These are phyloP conservation scores for Plasmodium gaboni DNA, from an alignment of 169 alveolate species.

Conservation along the genomic window DNA sequence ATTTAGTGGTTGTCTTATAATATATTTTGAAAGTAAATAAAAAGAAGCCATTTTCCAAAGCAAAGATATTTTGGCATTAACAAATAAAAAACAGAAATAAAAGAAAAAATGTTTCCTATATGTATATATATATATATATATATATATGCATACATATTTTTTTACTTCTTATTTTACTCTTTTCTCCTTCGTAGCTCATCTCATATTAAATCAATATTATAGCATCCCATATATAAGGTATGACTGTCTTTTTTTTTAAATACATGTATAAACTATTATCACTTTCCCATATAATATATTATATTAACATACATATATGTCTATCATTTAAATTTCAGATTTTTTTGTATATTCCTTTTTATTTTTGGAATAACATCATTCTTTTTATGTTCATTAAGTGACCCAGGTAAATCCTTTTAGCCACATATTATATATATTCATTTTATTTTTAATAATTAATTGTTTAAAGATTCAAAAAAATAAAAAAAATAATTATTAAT, in stretches of 20 bases:
- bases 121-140: neutral
- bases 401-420: constrained; percentile 40
- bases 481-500: constrained; percentile 5
- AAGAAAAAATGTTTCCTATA: neutral
- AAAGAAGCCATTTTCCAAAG: neutral
- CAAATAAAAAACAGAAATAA: neutral
- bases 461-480: neutral
- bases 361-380: constrained; percentile 21
- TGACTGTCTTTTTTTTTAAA: neutral
- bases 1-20: constrained; percentile 40
- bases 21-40: constrained; percentile 43
- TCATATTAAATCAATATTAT: constrained; percentile 27
- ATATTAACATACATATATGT: neutral
- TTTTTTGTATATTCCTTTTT: constrained; percentile 29
- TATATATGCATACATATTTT: neutral
- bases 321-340: constrained; percentile 6
- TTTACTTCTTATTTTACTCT: neutral
- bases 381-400: constrained; percentile 39
- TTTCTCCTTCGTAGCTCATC: constrained; percentile 18
- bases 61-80: neutral
- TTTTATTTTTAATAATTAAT: neutral
- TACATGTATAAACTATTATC: too few species aligned
- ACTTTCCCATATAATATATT: too few species aligned
- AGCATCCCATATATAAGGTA: constrained; percentile 19
- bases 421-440: neutral